Evolutionary conservation across 192 early-diverging fungal species (phyloP).

Genomic region (Rhizophagus sp.): DNA sequence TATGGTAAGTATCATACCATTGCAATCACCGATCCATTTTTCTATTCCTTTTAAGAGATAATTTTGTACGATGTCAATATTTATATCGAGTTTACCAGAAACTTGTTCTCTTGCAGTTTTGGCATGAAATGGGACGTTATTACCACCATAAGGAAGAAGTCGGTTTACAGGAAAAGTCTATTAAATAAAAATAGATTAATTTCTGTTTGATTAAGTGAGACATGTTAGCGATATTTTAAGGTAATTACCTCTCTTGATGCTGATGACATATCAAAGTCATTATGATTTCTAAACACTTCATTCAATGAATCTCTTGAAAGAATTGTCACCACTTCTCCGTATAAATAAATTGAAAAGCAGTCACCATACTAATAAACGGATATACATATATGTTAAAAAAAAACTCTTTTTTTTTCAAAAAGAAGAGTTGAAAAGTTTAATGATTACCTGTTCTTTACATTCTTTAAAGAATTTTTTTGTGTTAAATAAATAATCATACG

Average conservation of each 20-base stretch:
- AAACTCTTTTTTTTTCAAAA: not conserved
- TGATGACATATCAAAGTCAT: not conserved
- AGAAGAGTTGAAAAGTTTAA: not conserved
- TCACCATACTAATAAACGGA: not conserved
- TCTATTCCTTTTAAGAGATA: not conserved
- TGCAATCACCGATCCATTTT: not conserved
- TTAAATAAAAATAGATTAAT: no score
- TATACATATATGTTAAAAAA: not conserved
- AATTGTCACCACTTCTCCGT: not conserved
- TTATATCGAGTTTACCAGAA: not conserved
- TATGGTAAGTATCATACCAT: not conserved
- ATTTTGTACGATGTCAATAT: not conserved
- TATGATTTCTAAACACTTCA: not conserved
- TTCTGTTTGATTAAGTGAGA: no score
- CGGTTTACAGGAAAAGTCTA: not conserved
- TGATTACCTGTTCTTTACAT: slow-evolving; percentile 5
- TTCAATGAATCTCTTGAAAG: not conserved
- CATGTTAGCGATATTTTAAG: no score
- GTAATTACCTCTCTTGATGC: not conserved
- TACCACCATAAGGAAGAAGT: not conserved
- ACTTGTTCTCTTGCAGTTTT: not conserved
- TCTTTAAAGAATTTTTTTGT: not conserved
- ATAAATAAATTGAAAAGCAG: slow-evolving; percentile 7
- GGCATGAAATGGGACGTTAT: not conserved
- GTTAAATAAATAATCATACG: not conserved